phyloP scores from a whole-genome alignment of 2,329 filamentous ascomycete genomes.

The Pseudocercospora cruenta region DNA sequence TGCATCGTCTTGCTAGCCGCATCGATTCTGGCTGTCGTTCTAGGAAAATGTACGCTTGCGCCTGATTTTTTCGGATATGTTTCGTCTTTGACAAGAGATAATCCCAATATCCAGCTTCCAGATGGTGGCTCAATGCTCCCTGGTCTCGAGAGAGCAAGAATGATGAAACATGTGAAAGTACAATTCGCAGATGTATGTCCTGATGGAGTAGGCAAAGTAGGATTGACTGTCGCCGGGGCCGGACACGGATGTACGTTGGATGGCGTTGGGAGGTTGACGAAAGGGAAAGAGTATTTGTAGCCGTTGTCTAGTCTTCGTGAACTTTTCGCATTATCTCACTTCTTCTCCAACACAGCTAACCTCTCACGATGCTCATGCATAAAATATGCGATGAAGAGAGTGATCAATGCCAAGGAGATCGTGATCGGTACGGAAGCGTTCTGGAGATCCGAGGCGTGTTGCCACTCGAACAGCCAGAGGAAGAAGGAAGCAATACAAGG shows the following conservation, averaged over 20 bases:
- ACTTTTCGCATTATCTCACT: neutral
- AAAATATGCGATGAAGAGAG: neutral
- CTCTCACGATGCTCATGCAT: neutral
- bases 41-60: neutral
- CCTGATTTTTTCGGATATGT: constrained; percentile 3
- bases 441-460: constrained; percentile 8
- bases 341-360: neutral
- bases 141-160: constrained; percentile 1
- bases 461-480: constrained; percentile 15
- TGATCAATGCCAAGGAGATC: constrained; percentile 13
- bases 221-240: neutral
- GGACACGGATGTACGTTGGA: too few relatives aligned
- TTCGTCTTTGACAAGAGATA: constrained; percentile 4
- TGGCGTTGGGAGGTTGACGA: neutral
- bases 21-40: neutral
- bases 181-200: neutral
- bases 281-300: neutral
- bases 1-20: neutral
- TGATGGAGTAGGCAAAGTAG: neutral
- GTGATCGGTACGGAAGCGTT: constrained; percentile 10
- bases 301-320: too few relatives aligned
- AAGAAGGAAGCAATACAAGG: constrained; percentile 15
- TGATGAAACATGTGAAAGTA: neutral
- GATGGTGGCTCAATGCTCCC: constrained; percentile 1
- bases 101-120: neutral